Percentiles rank a stretch among this genome's conserved stretches.
Evolutionary conservation across 208 protist genomes (phyloP).

Genomic region (Wallacemonas sp.): DNA sequence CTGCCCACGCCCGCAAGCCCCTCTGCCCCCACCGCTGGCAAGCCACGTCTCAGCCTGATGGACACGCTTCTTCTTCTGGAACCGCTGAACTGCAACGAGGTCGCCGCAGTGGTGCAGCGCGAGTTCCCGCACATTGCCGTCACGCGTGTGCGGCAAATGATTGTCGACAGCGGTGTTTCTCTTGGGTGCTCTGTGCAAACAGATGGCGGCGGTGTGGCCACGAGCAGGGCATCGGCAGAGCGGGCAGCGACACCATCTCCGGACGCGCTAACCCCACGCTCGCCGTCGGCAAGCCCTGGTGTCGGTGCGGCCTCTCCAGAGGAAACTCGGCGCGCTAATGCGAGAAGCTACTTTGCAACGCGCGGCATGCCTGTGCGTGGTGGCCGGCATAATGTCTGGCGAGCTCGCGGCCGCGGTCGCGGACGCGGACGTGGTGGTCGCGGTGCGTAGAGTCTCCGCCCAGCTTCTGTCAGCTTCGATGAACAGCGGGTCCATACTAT

Average conservation of each 20-base stretch:
- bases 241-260: too few species aligned
- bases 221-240: too few species aligned
- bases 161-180: conserved; percentile 59
- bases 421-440: conserved; percentile 19
- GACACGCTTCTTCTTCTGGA: conserved; percentile 59
- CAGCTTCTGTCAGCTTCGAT: too few species aligned
- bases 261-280: too few species aligned
- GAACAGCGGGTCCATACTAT: too few species aligned
- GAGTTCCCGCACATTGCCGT: conserved; percentile 62
- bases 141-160: conserved; percentile 47
- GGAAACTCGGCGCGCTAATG: conserved; percentile 33
- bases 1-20: too few species aligned
- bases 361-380: conserved; percentile 25
- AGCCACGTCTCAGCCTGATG: background rate
- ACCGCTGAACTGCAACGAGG: conserved; percentile 47
- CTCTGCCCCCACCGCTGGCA: background rate
- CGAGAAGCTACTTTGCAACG: conserved; percentile 38
- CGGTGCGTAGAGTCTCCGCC: conserved; percentile 13
- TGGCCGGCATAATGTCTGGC: conserved; percentile 13
- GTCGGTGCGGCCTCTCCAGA: conserved; percentile 21
- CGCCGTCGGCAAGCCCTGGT: too few species aligned
- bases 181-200: too few species aligned
- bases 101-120: conserved; percentile 32
- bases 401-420: conserved; percentile 19
- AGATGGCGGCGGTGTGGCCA: too few species aligned